These are phyloP conservation scores for Fusarium nelsonii DNA, from an alignment of 2,329 filamentous ascomycete genomes.

Conservation along the genomic window DNA sequence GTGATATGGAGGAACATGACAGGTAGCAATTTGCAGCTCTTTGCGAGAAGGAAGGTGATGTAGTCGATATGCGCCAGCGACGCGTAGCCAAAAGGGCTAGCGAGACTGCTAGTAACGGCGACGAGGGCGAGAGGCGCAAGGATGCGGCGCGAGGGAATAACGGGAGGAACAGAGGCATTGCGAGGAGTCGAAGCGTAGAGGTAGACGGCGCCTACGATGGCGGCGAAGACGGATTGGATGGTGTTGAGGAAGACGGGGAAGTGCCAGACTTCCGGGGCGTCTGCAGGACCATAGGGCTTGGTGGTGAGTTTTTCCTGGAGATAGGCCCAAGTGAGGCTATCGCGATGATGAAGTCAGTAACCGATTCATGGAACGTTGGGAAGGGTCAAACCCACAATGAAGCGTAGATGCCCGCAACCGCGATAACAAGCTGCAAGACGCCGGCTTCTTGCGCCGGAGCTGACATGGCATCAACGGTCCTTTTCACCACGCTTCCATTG, in stretches of 20 bases:
- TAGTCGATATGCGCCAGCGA: slow-evolving; percentile 95
- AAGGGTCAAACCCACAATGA: slow-evolving; percentile 78
- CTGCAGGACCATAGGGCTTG: slow-evolving; percentile 78
- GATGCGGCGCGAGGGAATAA: slow-evolving; percentile 83
- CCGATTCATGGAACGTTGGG: background rate
- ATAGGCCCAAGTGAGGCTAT: slow-evolving; percentile 91
- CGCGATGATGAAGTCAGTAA: slow-evolving; percentile 7
- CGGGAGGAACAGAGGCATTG: slow-evolving; percentile 62
- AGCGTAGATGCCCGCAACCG: slow-evolving; percentile 94
- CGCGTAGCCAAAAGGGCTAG: slow-evolving; percentile 96
- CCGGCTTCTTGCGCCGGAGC: slow-evolving; percentile 66
- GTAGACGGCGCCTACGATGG: slow-evolving; percentile 84
- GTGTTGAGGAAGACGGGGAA: slow-evolving; percentile 97
- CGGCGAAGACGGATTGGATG: slow-evolving; percentile 91
- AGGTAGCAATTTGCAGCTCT: slow-evolving; percentile 98
- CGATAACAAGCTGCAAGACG: slow-evolving; percentile 81
- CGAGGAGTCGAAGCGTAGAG: slow-evolving; percentile 72
- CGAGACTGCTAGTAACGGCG: slow-evolving; percentile 86
- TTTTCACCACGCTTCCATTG: slow-evolving; percentile 46
- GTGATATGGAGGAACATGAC: slow-evolving; percentile 98
- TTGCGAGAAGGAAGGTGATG: slow-evolving; percentile 96
- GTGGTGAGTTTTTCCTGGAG: slow-evolving; percentile 98
- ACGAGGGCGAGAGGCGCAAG: slow-evolving; percentile 85
- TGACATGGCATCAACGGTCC: slow-evolving; percentile 45
- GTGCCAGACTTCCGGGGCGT: slow-evolving; percentile 81